Evolutionary conservation across 176 grass and related monocot species (phyloP).

Genomic region (Oryza officinalis): DNA sequence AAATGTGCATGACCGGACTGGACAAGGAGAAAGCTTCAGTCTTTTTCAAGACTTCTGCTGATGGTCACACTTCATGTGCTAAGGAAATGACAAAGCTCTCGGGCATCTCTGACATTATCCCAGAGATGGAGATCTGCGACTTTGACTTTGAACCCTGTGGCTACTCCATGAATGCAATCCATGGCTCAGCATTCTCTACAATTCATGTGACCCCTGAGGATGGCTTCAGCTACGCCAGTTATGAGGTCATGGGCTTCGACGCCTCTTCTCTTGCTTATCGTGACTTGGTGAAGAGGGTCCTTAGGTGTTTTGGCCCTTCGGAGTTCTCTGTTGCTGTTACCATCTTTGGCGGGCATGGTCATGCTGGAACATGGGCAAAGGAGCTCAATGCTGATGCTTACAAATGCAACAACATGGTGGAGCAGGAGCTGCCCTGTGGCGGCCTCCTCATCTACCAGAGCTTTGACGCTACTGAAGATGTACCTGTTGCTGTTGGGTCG

Average conservation of each 20-base stretch:
- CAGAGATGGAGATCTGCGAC: constrained; percentile 80
- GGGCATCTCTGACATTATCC: constrained; percentile 66
- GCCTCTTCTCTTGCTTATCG: constrained; percentile 37
- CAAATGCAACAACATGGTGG: constrained; percentile 48
- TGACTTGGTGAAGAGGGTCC: constrained; percentile 62
- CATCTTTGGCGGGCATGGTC: constrained; percentile 49
- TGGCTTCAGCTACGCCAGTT: constrained; percentile 84
- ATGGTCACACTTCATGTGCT: constrained; percentile 48
- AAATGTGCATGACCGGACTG: constrained; percentile 85
- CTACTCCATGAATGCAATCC: constrained; percentile 78
- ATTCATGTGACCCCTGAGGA: constrained; percentile 84
- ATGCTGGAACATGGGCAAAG: constrained; percentile 49
- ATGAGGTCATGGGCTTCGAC: constrained; percentile 65
- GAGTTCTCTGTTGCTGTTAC: constrained; percentile 77
- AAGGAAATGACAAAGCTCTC: constrained; percentile 75
- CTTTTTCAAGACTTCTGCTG: constrained; percentile 67
- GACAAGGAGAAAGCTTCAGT: constrained; percentile 62
- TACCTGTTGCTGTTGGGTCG: constrained; percentile 7
- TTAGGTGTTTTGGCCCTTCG: constrained; percentile 56
- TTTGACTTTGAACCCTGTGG: constrained; percentile 76
- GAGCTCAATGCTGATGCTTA: constrained; percentile 41
- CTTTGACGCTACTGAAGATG: constrained; percentile 30
- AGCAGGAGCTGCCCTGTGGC: constrained; percentile 47
- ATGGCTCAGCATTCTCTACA: constrained; percentile 54
- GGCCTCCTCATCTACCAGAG: constrained; percentile 65